Base-by-base conservation (phyloP, 2,329 filamentous ascomycete species). In the Rosellinia necatrix region DNA sequence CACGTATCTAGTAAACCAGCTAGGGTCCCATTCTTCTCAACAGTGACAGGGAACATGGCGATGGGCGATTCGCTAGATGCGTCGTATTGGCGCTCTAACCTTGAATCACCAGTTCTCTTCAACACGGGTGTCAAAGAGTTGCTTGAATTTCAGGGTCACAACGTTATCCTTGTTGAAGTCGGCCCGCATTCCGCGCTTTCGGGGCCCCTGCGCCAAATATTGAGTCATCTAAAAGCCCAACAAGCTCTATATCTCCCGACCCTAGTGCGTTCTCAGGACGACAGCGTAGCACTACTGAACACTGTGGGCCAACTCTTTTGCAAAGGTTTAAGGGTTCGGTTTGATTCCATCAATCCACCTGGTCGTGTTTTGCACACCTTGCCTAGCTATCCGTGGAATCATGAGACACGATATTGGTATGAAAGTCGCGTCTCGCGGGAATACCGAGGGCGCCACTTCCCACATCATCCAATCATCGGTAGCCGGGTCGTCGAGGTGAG, bases 391-490 rank as follows among this genome's bases (percentile, higher is more conserved):
- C 61, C 66, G 2, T 69, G 66, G 66, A 54, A 67, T 29, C 61
- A 59, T 17, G 38, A 54, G 0, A 51, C 40, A 10, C 41, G 19
- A 35, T 63, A 69, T 21, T 66, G 63, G 65, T 61, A 56, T 24
- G 67, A 69, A 41, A 54, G 51, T 15, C 55, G 63, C 2, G 15
- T 64, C 10, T 53, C 54, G 15, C 49, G 30, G 10, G 61, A 62
- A 0, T 68, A 53, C 51, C 47, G 63, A 17, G 37, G 27, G 1
- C 64, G 70, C 0, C 51, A 53, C 7, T 59, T 58, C 6, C 53
- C 66, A 0, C 62, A 63, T 12, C 68, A 70, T 17, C 65, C 70
- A 5, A 54, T 73, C 1, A 51, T 75, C 0, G 73, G 73, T 9
- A 43, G 43, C 6, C 68, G 68, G 2, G 51, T 67, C 22, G 46